phyloP scores from a whole-genome alignment of 2,329 filamentous ascomycete species.

The Curvularia eragrostidis region DNA sequence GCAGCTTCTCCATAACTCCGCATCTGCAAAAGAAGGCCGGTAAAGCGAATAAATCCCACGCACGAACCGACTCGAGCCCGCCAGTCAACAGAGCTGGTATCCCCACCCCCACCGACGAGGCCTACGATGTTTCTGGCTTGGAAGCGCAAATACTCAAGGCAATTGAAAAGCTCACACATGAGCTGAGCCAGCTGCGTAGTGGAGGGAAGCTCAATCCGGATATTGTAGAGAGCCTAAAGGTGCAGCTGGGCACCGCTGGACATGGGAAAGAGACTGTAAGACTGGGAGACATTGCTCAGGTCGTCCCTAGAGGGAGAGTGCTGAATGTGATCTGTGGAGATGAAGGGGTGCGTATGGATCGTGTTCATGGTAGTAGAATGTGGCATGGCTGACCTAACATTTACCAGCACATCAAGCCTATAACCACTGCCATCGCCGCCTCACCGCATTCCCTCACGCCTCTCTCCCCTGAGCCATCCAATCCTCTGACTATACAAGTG shows the following conservation, averaged over 20 bases:
- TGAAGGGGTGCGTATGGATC: slow-evolving; percentile 60
- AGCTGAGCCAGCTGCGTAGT: slow-evolving; percentile 66
- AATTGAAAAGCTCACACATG: slow-evolving; percentile 64
- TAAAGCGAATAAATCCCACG: slow-evolving; percentile 55
- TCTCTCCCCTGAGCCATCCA: slow-evolving; percentile 57
- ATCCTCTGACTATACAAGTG: slow-evolving; percentile 60
- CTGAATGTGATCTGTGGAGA: slow-evolving; percentile 70
- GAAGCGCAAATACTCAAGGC: slow-evolving; percentile 63
- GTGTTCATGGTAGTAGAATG: neutral
- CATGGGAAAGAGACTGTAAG: slow-evolving; percentile 59
- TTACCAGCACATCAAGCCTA: slow-evolving; percentile 61
- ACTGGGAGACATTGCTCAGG: slow-evolving; percentile 69
- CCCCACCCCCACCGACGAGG: slow-evolving; percentile 57
- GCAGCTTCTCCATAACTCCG: slow-evolving; percentile 54
- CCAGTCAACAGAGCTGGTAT: slow-evolving; percentile 31
- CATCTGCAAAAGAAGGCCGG: slow-evolving; percentile 60
- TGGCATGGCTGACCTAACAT: slow-evolving; percentile 10
- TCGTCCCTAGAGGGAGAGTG: slow-evolving; percentile 68
- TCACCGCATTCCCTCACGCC: slow-evolving; percentile 59
- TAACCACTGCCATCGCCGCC: slow-evolving; percentile 60
- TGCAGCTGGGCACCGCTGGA: slow-evolving; percentile 60
- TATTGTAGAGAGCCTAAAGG: slow-evolving; percentile 65
- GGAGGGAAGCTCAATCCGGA: slow-evolving; percentile 69
- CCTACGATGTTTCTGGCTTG: slow-evolving; percentile 66
- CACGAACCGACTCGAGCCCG: slow-evolving; percentile 45